Evolutionary conservation across 1,284 basidiomycete species (phyloP).

Genomic region (Xanthoconium separans): DNA sequence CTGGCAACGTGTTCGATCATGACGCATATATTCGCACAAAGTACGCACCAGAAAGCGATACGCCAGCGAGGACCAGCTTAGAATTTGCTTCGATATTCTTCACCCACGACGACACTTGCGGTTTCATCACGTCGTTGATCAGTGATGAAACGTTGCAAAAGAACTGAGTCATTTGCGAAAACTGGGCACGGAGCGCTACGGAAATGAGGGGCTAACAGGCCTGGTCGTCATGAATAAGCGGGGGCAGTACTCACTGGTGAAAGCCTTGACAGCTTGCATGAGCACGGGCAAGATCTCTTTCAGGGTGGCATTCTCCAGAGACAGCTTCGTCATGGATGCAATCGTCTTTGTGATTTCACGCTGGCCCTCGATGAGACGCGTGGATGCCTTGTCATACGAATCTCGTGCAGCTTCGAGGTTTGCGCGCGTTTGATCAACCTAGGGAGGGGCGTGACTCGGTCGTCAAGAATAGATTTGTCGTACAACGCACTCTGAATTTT

Average conservation of each 20-base stretch:
- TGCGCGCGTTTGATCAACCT: slow-evolving; percentile 23
- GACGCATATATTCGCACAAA: rapidly evolving
- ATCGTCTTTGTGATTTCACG: slow-evolving; percentile 22
- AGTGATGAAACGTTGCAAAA: slow-evolving; percentile 19
- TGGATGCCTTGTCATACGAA: slow-evolving; percentile 15
- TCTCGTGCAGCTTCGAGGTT: slow-evolving; percentile 18
- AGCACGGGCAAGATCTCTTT: slow-evolving; percentile 20
- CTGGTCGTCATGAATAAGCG: not conserved
- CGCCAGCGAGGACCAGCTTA: slow-evolving; percentile 18
- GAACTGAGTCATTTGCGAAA: slow-evolving; percentile 20
- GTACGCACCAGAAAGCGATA: slow-evolving; percentile 13
- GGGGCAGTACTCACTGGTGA: slow-evolving; percentile 13
- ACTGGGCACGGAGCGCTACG: slow-evolving; percentile 19
- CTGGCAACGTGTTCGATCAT: not conserved
- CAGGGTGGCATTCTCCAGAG: slow-evolving; percentile 20
- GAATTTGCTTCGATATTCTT: slow-evolving; percentile 19
- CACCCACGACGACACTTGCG: slow-evolving; percentile 19
- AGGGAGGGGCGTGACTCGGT: not conserved
- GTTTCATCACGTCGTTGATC: slow-evolving; percentile 23
- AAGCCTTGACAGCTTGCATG: slow-evolving; percentile 18
- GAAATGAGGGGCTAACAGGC: not conserved
- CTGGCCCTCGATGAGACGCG: slow-evolving; percentile 18
- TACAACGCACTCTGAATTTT: slow-evolving; percentile 10
- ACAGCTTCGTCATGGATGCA: slow-evolving; percentile 17
- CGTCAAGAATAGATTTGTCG: not conserved